Conservation (phyloP, 2,329 filamentous ascomycete species). For the Colletotrichum sp. region DNA sequence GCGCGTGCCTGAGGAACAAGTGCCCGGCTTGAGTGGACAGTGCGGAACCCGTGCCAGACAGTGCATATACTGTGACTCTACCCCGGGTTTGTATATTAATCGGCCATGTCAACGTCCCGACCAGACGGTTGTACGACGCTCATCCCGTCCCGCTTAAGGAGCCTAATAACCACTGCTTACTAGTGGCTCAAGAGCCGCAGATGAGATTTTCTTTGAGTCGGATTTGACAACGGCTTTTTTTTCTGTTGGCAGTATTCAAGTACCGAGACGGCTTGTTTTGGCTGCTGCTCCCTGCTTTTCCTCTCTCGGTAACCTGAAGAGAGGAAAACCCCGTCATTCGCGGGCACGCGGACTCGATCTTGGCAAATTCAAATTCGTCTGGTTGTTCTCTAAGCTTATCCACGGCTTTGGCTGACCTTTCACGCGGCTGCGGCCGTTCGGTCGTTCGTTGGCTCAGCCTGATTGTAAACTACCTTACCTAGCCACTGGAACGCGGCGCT, state of each 20-base stretch:
- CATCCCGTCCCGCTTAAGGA: neutral
- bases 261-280: neutral
- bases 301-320: neutral
- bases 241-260: neutral
- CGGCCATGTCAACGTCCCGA: neutral
- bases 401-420: neutral
- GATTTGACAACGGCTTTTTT: neutral
- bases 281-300: neutral
- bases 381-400: neutral
- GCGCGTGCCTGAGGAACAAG: conserved; percentile 15
- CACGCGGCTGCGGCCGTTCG: neutral
- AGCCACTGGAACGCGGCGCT: neutral
- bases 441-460: neutral
- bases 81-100: neutral
- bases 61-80: neutral
- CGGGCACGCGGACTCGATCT: neutral
- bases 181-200: neutral
- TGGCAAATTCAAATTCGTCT: neutral
- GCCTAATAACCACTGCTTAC: neutral
- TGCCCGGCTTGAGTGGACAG: neutral
- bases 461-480: neutral
- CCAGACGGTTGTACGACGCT: neutral
- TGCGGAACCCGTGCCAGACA: accelerated
- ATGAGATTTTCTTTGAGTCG: neutral
- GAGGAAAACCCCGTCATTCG: neutral